A percentile compares a stretch with the other conserved stretches of the same genome.
phyloP scores from a whole-genome alignment of 2,329 filamentous ascomycete species.

The Aspergillus latus region DNA sequence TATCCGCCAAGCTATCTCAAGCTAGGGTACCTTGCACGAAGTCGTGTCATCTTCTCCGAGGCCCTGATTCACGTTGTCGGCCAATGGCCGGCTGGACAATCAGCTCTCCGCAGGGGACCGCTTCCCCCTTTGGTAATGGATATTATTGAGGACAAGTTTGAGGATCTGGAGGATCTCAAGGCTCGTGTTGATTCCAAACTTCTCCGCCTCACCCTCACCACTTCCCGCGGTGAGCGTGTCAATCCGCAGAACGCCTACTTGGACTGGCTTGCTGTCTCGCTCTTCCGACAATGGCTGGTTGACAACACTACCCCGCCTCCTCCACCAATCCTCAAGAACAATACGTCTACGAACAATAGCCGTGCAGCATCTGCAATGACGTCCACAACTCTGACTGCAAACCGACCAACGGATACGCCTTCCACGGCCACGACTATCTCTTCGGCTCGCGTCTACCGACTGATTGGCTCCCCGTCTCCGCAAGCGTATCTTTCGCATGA shows the following conservation, averaged over 20 bases:
- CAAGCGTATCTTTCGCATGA: constrained; percentile 74
- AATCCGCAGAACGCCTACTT: constrained; percentile 76
- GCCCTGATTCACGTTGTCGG: constrained; percentile 91
- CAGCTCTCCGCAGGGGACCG: constrained; percentile 65
- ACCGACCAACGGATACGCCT: constrained; percentile 21
- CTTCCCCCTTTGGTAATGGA: constrained; percentile 77
- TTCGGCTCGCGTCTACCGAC: constrained; percentile 70
- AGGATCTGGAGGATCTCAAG: constrained; percentile 85
- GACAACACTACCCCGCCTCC: constrained; percentile 80
- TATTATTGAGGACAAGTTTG: constrained; percentile 90
- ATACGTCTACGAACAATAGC: constrained; percentile 13
- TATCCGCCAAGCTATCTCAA: constrained; percentile 92
- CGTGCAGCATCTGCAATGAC: constrained; percentile 17
- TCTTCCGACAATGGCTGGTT: constrained; percentile 91
- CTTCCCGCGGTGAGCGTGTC: constrained; percentile 76
- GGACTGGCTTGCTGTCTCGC: constrained; percentile 82
- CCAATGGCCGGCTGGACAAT: constrained; percentile 81
- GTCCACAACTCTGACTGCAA: constrained; percentile 14
- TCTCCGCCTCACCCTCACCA: constrained; percentile 77
- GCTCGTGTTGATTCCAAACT: constrained; percentile 76
- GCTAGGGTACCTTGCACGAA: constrained; percentile 80
- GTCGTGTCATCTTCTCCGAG: constrained; percentile 80
- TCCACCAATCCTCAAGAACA: constrained; percentile 47
- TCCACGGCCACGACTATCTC: constrained; percentile 32
- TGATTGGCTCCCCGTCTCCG: constrained; percentile 64